phyloP scores from a whole-genome alignment of 2,329 filamentous ascomycete species.

The Claviceps digitariae region DNA sequence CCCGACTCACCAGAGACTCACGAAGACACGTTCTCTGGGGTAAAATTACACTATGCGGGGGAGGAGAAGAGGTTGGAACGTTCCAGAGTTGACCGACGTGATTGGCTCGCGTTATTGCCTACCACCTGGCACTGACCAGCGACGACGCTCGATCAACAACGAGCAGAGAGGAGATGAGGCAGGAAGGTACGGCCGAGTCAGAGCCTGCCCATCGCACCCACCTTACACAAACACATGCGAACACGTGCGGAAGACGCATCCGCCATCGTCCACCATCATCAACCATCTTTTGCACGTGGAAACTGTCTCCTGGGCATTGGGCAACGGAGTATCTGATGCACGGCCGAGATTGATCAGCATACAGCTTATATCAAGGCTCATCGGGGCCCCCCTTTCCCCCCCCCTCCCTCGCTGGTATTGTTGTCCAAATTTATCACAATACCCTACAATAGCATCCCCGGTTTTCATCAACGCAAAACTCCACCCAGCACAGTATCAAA shows the following conservation, averaged over 20 bases:
- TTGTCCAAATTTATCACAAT: conserved; percentile 1
- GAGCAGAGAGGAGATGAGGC: neutral
- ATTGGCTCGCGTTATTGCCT: neutral
- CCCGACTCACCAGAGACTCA: neutral
- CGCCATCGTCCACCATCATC: no score
- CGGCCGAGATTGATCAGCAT: neutral
- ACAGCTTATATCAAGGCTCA: neutral
- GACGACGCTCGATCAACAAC: neutral
- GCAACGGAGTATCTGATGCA: neutral
- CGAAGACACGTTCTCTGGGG: neutral
- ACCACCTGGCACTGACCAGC: neutral
- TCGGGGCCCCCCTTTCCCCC: neutral
- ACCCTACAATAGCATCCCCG: neutral
- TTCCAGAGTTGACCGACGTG: neutral
- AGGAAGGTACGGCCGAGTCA: no score
- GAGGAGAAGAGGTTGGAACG: neutral
- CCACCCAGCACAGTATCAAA: neutral
- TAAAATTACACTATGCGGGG: neutral
- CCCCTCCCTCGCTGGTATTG: neutral
- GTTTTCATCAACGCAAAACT: neutral
- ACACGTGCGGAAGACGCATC: neutral
- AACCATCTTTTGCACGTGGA: neutral
- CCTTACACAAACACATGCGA: no score
- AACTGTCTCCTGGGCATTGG: neutral
- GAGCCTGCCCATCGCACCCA: no score